These are phyloP conservation scores for Gossypium schwendimanii DNA, from an alignment of 441 rosid genomes.

Conservation along the genomic window DNA sequence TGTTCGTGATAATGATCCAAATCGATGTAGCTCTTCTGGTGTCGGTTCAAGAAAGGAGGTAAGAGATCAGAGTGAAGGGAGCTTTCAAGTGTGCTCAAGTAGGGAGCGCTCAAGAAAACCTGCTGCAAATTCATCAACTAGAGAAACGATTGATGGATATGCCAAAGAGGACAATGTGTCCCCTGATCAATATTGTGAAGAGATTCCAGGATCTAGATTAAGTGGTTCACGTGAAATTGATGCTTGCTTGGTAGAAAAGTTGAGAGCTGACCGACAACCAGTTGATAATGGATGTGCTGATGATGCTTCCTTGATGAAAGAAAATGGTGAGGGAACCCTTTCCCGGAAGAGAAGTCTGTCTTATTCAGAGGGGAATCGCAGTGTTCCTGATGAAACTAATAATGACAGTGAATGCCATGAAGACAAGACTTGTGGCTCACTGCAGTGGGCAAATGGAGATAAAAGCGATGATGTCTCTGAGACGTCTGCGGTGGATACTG, in stretches of 20 bases:
- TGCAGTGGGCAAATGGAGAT: slow-evolving; percentile 34
- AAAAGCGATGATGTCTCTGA: slow-evolving; percentile 45
- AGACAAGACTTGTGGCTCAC: slow-evolving; percentile 23
- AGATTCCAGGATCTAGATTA: slow-evolving; percentile 17
- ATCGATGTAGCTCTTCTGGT: slow-evolving; percentile 18
- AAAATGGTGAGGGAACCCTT: slow-evolving; percentile 25
- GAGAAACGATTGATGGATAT: slow-evolving; percentile 19
- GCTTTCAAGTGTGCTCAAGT: slow-evolving; percentile 19
- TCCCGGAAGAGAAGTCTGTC: slow-evolving; percentile 20
- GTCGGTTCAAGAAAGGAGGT: slow-evolving; percentile 24
- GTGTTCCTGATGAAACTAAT: slow-evolving; percentile 30
- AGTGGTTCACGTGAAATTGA: slow-evolving; percentile 24
- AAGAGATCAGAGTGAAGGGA: slow-evolving; percentile 21
- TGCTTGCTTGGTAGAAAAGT: slow-evolving; percentile 26
- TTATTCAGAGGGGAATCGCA: slow-evolving; percentile 23
- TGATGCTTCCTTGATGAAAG: slow-evolving; percentile 23
- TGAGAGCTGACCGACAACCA: slow-evolving; percentile 18
- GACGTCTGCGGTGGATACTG: slow-evolving; percentile 54
- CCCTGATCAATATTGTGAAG: slow-evolving; percentile 19
- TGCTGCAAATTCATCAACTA: slow-evolving; percentile 16
- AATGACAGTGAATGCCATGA: slow-evolving; percentile 21
- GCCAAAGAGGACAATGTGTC: slow-evolving; percentile 14
- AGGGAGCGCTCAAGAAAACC: slow-evolving; percentile 18
- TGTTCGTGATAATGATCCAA: slow-evolving; percentile 14
- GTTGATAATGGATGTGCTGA: slow-evolving; percentile 14